phyloP scores from a whole-genome alignment of 2,329 filamentous ascomycete genomes.

The Cordyceps pruinosa region DNA sequence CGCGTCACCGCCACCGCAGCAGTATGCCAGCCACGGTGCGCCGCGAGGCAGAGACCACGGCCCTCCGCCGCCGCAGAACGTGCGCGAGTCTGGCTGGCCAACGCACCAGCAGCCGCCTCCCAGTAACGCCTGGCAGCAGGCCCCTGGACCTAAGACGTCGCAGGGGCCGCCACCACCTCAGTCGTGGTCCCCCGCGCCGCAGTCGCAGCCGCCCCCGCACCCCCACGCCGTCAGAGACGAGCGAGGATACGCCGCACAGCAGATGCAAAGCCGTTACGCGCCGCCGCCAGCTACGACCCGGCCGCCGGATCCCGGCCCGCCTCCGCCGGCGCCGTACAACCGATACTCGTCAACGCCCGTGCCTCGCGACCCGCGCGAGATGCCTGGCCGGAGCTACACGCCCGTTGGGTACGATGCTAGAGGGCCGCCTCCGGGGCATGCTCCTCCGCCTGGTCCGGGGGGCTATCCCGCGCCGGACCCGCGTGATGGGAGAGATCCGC shows the following conservation, averaged over 20 bases:
- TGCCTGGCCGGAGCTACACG: conserved; percentile 39
- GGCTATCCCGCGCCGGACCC: conserved; percentile 18
- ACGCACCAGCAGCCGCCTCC: conserved; percentile 18
- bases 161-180: conserved; percentile 29
- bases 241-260: conserved; percentile 27
- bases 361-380: conserved; percentile 35
- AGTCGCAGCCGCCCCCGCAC: conserved; percentile 25
- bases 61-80: conserved; percentile 13
- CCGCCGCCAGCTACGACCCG: conserved; percentile 30
- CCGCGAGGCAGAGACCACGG: conserved; percentile 13
- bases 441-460: conserved; percentile 21
- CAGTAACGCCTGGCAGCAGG: conserved; percentile 21
- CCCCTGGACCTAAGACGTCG: conserved; percentile 25
- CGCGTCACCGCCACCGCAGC: conserved; percentile 48
- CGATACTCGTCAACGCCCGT: conserved; percentile 39
- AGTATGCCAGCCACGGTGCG: conserved; percentile 43
- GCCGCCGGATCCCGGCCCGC: conserved; percentile 34
- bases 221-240: conserved; percentile 32
- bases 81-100: conserved; percentile 8
- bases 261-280: conserved; percentile 31
- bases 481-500: conserved; percentile 29
- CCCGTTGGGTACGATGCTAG: conserved; percentile 37
- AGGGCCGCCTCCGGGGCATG: conserved; percentile 19
- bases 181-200: conserved; percentile 26
- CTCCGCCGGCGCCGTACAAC: conserved; percentile 33